Evolutionary conservation across 1,139 yeast genomes (phyloP).

Genomic region (Nadsonia commutata): DNA sequence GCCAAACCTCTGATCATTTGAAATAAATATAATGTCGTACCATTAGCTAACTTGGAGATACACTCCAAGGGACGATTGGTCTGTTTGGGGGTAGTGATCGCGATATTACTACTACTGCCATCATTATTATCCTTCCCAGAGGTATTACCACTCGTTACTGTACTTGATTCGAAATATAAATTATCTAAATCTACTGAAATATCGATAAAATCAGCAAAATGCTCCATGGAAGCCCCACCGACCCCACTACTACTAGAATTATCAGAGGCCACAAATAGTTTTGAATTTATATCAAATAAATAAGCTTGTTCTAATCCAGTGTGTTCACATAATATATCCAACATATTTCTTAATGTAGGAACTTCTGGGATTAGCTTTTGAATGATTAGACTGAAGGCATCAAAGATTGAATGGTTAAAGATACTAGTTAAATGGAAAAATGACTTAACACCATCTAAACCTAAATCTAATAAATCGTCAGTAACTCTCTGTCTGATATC

Average conservation of each 20-base stretch:
- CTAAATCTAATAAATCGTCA: conserved; percentile 80
- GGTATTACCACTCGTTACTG: background rate
- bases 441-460: conserved; percentile 81
- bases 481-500: conserved; percentile 94
- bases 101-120: conserved; percentile 2
- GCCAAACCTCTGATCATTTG: conserved; percentile 93
- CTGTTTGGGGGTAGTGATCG: background rate
- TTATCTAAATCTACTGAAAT: conserved; percentile 74
- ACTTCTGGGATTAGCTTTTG: conserved; percentile 83
- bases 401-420: conserved; percentile 90
- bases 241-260: conserved; percentile 55
- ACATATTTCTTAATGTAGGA: conserved; percentile 75
- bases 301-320: conserved; percentile 87
- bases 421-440: conserved; percentile 85
- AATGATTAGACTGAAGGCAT: conserved; percentile 84
- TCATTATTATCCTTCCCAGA: background rate
- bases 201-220: conserved; percentile 93
- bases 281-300: conserved; percentile 82
- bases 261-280: conserved; percentile 91
- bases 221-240: conserved; percentile 89
- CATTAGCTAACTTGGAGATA: conserved; percentile 65
- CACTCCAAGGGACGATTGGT: conserved; percentile 36
- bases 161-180: conserved; percentile 16
- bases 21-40: conserved; percentile 64
- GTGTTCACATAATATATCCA: conserved; percentile 79